Base-by-base conservation (phyloP, 1,284 basidiomycete species). In the Papiliotrema nemorosa region DNA sequence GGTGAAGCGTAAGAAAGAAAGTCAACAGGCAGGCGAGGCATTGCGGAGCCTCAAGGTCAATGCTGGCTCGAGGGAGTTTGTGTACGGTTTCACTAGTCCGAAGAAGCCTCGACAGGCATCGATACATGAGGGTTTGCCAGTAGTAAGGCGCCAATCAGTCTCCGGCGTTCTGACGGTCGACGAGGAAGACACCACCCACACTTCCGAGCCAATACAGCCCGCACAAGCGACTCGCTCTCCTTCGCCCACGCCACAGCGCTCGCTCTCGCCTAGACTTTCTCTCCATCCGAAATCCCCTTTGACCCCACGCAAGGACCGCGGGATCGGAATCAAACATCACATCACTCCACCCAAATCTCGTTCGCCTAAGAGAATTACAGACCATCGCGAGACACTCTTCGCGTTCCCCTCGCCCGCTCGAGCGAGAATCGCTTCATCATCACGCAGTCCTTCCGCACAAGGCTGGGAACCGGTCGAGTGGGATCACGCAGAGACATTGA, bases 401-500 rank as follows among this genome's bases (percentile, higher is more conserved):
- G 51, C 55, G 7, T 50, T 64, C 33, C 57, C 60, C 1, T 47
- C 50, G n/a, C 50, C 50, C n/a, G 31, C 41, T 36, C 7, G 52
- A 51, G 26, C 52, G 50, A 3, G 14, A 18, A 14, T 58, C 54
- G n/a, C n/a, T n/a, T n/a, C n/a, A n/a, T n/a, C n/a, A n/a, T n/a
- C n/a, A n/a, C n/a, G n/a, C n/a, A n/a, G n/a, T n/a, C n/a, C n/a
- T n/a, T n/a, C n/a, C n/a, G n/a, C n/a, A n/a, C n/a, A n/a, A n/a
- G n/a, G n/a, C n/a, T 71, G 60, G 56, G 44, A 57, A 35, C 54
- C 62, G 0, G 64, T 69, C 5, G 54, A 61, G 13, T 65, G 68
- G 64, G n/a, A n/a, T n/a, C 57, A 67, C 13, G 50, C 68, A 14
- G 69, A 71, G 42, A 71, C 69, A 2, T 54, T 71, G 14, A 53